Base-by-base conservation (phyloP, 2,329 filamentous ascomycete genomes). In the Fusarium sp. region DNA sequence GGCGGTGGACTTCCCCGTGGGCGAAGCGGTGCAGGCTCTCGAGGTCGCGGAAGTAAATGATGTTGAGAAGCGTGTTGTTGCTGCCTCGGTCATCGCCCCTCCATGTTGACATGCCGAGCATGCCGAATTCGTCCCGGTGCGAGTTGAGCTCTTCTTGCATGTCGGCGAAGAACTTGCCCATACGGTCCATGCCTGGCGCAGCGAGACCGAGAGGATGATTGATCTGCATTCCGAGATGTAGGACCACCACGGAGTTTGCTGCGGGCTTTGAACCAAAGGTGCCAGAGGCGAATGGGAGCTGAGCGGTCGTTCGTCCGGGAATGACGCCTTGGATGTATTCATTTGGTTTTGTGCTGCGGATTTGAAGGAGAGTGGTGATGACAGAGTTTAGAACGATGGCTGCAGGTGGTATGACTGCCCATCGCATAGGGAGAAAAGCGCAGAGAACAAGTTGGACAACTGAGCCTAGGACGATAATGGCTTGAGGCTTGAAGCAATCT, bases 21-120 rank as follows among this genome's bases (percentile, higher is more conserved):
- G 86, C 85, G 64, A 86, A 88, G 17, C 73, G 75, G 70, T 88
- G 81, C 17, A 88, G 70, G 15, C 80, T 79, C 39, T 83, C 83
- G 17, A 83, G 57, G 54, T 79, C 77, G 34, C 79, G 77, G 74
- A 88, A 88, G 77, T 87, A 88, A 69, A 80, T 81, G 32, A 85
- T 77, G 4, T 70, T 68, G 60, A 84, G 64, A 58, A 85, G 66
- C 9, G 82, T 80, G 62, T 80, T 81, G 53, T 80, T 77, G 15
- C 79, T 78, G 4, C 65, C 62, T 32, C 78, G 75, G 23, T 80
- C 77, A 14, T 74, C 72, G n/a, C 61, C 77, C 4, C 74, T 76
- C 78, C 82, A 87, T 14, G 68, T 63, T 4, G 80, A 82, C 23
- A 75, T 68, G 36, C 81, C 79, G 3, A 87, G 73, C 60, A 86